Evolutionary conservation across 306 rosid genomes (phyloP).

Genomic region (Dryas alaskensis): DNA sequence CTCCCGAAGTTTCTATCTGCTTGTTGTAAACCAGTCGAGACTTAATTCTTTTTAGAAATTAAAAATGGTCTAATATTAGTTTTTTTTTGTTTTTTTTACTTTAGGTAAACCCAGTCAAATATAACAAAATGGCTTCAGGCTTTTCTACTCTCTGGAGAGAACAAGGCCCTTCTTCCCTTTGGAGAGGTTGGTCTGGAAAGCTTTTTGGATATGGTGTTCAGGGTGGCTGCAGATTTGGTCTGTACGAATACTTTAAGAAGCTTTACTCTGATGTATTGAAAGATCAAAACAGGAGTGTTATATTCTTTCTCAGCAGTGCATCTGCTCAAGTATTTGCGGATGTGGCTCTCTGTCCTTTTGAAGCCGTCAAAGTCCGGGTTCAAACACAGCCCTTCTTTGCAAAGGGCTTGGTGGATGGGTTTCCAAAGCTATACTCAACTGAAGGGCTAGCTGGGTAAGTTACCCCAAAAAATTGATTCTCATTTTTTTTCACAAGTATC

Average conservation of each 20-base stretch:
- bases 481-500: slow-evolving; percentile 1
- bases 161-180: slow-evolving; percentile 61
- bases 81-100: neutral
- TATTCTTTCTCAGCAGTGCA: slow-evolving; percentile 66
- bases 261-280: slow-evolving; percentile 43
- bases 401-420: slow-evolving; percentile 61
- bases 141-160: slow-evolving; percentile 61
- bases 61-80: neutral
- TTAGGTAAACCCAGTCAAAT: slow-evolving; percentile 61
- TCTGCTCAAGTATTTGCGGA: slow-evolving; percentile 70
- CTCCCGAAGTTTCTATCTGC: neutral
- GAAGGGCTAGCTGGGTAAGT: slow-evolving; percentile 59
- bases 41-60: neutral
- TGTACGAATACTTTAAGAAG: slow-evolving; percentile 74
- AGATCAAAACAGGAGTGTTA: slow-evolving; percentile 38
- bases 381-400: slow-evolving; percentile 61
- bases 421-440: slow-evolving; percentile 50
- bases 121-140: slow-evolving; percentile 53
- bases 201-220: slow-evolving; percentile 67
- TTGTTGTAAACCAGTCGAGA: neutral
- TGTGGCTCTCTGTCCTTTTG: slow-evolving; percentile 67
- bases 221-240: slow-evolving; percentile 70
- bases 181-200: slow-evolving; percentile 87
- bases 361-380: slow-evolving; percentile 60
- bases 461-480: neutral